phyloP scores from a whole-genome alignment of 225 moss, liverwort and hornwort genomes.

The Rhytidiadelphus loreus region DNA sequence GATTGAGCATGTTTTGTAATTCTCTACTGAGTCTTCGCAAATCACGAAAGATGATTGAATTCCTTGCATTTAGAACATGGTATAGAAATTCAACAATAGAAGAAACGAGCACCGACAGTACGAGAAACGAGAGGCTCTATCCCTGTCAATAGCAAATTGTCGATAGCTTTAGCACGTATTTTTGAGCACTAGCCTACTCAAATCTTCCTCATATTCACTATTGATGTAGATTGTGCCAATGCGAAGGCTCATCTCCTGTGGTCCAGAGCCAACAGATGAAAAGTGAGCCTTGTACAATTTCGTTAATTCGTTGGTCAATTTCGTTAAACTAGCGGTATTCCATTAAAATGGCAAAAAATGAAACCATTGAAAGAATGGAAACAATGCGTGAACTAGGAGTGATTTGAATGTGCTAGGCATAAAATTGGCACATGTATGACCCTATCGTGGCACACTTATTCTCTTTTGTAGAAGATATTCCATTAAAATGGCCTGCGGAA shows the following conservation, averaged over 20 bases:
- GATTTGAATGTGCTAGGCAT: too few species aligned
- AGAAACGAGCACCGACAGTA: neutral
- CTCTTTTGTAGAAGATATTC: too few species aligned
- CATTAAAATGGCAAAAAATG: too few species aligned
- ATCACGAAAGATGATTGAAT: neutral
- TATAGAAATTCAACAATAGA: neutral
- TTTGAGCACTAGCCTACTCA: neutral
- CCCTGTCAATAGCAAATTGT: neutral
- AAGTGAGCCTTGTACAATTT: too few species aligned
- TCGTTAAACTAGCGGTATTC: too few species aligned
- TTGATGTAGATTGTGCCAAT: neutral
- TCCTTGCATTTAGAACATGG: neutral
- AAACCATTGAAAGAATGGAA: too few species aligned
- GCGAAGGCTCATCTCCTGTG: neutral
- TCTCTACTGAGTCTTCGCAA: neutral
- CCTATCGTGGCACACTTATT: too few species aligned
- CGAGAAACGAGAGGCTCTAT: neutral
- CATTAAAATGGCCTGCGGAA: too few species aligned
- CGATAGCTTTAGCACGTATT: neutral
- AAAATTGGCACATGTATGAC: too few species aligned
- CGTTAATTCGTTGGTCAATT: too few species aligned
- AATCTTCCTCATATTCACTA: neutral
- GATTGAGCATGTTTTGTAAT: neutral
- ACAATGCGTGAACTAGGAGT: too few species aligned
- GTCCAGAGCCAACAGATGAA: neutral